Conservation (phyloP, 768 basidiomycete genomes). For the Leucosporidium yakuticum region DNA sequence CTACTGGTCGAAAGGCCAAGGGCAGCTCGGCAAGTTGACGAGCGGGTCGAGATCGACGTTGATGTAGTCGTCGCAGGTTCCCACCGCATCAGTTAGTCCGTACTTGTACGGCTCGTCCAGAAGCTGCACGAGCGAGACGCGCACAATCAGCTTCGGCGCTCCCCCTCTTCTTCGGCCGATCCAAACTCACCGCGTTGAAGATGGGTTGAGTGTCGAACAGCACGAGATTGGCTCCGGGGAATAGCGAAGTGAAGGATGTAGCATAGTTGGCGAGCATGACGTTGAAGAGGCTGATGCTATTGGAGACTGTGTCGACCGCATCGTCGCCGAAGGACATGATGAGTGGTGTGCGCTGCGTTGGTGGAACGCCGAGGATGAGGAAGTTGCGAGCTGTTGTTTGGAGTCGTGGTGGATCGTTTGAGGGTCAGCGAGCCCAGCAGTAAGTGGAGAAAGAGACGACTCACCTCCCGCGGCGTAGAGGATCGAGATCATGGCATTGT, state of each 20-base stretch:
- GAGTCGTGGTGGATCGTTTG: too few species aligned
- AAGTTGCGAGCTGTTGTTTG: slow-evolving; percentile 25
- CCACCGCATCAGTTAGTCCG: too few species aligned
- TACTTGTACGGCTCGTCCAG: too few species aligned
- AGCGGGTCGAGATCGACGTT: too few species aligned
- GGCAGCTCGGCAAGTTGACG: too few species aligned
- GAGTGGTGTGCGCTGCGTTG: slow-evolving; percentile 7
- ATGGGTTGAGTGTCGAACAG: slow-evolving; percentile 21
- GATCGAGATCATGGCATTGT: not conserved
- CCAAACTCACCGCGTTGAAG: slow-evolving; percentile 1
- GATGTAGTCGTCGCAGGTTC: too few species aligned
- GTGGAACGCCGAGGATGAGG: slow-evolving; percentile 18
- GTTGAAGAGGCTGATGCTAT: slow-evolving; percentile 8
- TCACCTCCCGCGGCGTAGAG: slow-evolving; percentile 10
- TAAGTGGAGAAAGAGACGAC: not conserved
- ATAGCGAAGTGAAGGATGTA: not conserved
- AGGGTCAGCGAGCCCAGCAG: not conserved
- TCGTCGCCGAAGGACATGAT: not conserved
- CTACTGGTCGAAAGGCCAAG: too few species aligned
- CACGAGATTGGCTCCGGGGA: not conserved
- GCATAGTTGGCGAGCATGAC: not conserved
- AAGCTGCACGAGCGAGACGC: too few species aligned
- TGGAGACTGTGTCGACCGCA: not conserved
- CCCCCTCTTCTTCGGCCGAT: not conserved
- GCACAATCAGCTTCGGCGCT: not conserved